Evolutionary conservation across 1,284 basidiomycete species (phyloP).

Genomic region (Papiliotrema nemorosa): DNA sequence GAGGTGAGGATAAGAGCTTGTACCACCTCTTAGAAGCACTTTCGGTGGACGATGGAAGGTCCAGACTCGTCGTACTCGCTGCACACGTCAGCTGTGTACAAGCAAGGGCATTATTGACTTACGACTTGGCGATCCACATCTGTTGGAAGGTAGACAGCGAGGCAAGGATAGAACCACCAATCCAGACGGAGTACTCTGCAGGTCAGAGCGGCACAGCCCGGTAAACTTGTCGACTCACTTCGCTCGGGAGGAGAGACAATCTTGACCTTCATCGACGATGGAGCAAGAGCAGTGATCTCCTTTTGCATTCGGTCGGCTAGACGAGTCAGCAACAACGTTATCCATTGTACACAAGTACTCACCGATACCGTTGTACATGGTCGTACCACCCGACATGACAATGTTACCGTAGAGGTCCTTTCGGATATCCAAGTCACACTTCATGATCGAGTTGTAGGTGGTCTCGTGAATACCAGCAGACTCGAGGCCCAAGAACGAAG

Average conservation of each 20-base stretch:
- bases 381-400: conserved; percentile 91
- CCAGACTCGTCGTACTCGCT: conserved; percentile 77
- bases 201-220: not conserved
- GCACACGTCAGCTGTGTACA: not conserved
- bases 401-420: conserved; percentile 78
- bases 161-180: conserved; percentile 95
- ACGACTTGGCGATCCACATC: conserved; percentile 51
- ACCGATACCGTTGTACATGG: conserved; percentile 92
- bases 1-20: too few relatives aligned
- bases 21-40: conserved; percentile 36
- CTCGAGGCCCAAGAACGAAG: conserved; percentile 87
- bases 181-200: conserved; percentile 84
- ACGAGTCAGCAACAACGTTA: conserved; percentile 6
- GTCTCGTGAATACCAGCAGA: conserved; percentile 94
- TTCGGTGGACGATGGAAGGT: conserved; percentile 74
- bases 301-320: conserved; percentile 91
- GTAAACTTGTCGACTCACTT: conserved; percentile 52
- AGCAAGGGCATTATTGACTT: not conserved
- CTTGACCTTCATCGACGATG: conserved; percentile 86
- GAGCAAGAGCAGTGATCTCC: conserved; percentile 85
- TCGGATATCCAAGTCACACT: conserved; percentile 58
- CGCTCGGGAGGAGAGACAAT: conserved; percentile 88
- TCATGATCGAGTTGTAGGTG: conserved; percentile 82
- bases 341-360: conserved; percentile 9
- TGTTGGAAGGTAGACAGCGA: conserved; percentile 94